Evolutionary conservation across 331 rosid species (phyloP), one percentile per base, ranked within the genome.

Genomic region (Saraca asoca): DNA sequence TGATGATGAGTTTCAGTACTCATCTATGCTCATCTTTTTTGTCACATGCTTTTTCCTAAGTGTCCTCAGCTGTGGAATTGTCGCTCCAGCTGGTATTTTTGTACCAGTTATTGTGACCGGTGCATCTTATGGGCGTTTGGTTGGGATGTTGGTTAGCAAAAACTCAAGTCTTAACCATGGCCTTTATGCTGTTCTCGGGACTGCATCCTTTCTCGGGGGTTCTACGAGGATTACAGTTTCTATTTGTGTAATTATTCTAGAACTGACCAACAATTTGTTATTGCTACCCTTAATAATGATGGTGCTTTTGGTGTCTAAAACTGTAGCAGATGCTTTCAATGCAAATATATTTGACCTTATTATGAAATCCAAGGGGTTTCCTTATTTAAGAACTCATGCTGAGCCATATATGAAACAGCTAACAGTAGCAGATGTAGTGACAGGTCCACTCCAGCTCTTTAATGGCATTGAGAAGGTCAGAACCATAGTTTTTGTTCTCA

Each of bases 141-240:
- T 88, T 44, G 97, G 97, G 66, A 90, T 94, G 95, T 46, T 94
- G 71, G 33, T 88, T 41, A 87, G 95, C 33, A 12, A 79, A 38
- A 14, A 34, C 72, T 63, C 91, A 14, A 80, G 64, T 75, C 95
- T 94, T 52, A 69, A 74, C 83, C 88, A 90, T 41, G 99, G 99
- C 83, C 95, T 94, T 53, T 94, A 54, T 56, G 97, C 99, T 68
- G 91, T 94, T 55, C 80, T 94, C 16, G 99, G 99, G 29, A 95
- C 99, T 35, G 91, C 99, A 73, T 81, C 97, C 37, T 75, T 94
- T 62, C 92, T 94, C 2, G 97, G 99, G 45, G 99, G 99, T 66
- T 80, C 99, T 13, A 94, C 88, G 97, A 85, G 99, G 81, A 85
- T 88, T 71, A 88, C 97, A 1, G 99, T 94, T 77, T 94, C 97